Evolutionary conservation across 768 basidiomycete genomes (phyloP).

Genomic region (Pulveroboletus sp.): DNA sequence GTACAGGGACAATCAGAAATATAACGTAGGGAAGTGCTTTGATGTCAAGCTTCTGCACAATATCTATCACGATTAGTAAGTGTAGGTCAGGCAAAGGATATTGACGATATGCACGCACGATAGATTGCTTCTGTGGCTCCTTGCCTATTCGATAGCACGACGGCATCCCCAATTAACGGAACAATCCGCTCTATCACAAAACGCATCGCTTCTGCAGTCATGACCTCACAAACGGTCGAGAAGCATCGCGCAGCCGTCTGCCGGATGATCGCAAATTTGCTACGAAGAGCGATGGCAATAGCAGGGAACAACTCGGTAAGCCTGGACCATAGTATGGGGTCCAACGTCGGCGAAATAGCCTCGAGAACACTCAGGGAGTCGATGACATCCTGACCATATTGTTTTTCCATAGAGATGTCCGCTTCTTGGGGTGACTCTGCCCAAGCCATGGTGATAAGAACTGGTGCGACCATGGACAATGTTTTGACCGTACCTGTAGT

Average conservation of each 20-base stretch:
- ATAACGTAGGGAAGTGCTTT: slow-evolving; percentile 96
- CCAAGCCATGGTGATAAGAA: slow-evolving; percentile 3
- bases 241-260: slow-evolving; percentile 86
- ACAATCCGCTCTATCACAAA: slow-evolving; percentile 84
- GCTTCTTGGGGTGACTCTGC: slow-evolving; percentile 55
- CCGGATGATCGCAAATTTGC: slow-evolving; percentile 85
- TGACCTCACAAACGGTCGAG: slow-evolving; percentile 82
- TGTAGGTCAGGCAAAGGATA: neutral
- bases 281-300: slow-evolving; percentile 75
- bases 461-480: neutral
- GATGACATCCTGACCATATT: slow-evolving; percentile 84
- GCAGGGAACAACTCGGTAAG: slow-evolving; percentile 74
- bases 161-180: slow-evolving; percentile 78
- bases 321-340: slow-evolving; percentile 64
- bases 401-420: slow-evolving; percentile 65
- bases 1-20: slow-evolving; percentile 92
- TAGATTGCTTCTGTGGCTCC: slow-evolving; percentile 89
- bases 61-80: slow-evolving; percentile 51
- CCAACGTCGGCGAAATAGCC: slow-evolving; percentile 73
- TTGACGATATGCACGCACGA: slow-evolving; percentile 55
- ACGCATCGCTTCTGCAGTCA: slow-evolving; percentile 84
- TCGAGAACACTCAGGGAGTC: slow-evolving; percentile 91
- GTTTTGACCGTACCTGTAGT: slow-evolving; percentile 49
- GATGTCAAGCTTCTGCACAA: slow-evolving; percentile 88
- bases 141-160: slow-evolving; percentile 73